Base-by-base conservation (phyloP, 2,329 filamentous ascomycete species). In the Penicillium palitans region DNA sequence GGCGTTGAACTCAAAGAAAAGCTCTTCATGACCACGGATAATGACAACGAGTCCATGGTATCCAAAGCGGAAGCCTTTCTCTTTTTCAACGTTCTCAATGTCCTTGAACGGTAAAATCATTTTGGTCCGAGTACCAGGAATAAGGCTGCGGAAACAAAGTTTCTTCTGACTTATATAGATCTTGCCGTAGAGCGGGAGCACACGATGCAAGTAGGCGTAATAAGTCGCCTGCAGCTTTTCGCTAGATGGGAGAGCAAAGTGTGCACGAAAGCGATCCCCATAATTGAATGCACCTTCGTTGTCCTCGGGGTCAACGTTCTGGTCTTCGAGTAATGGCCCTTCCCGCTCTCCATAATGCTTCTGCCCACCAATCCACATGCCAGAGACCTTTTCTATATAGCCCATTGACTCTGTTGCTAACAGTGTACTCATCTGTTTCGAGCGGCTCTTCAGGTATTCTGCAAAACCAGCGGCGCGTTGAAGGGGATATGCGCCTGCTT, bases 351-450 rank as follows among this genome's bases (percentile, higher is more conserved):
- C 87, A 68, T 98, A 99, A 74, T 98, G 93, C 68, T 89, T 92
- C 67, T 89, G 88, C 13, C 91, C 91, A 35, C 95, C 95, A 65
- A 92, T 90, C 87, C 95, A 95, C 90, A 98, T 98, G 39, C 92
- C 93, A 0, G 93, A 96, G 0, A 98, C 93, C 74, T 97, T 98
- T 70, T 96, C 93, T 33, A 96, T 89, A 71, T 98, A 98, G 2
- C 91, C 92, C 87, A 96, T 96, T 0, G 93, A 96, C 73, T 97
- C 93, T 0, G 89, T 91, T 7, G 93, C 90, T 46, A 98, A 78
- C 9, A 96, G 78, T 29, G 82, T 90, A 60, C 90, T 91, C 87
- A 98, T 90, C 35, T 87, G 86, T 65, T 90, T 90, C 24, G 91
- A 89, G 24, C 90, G 87, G 56, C 83, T 88, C 69, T 90, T 90